phyloP scores from a whole-genome alignment of 345 rosid genomes.

The Reutealis trisperma region DNA sequence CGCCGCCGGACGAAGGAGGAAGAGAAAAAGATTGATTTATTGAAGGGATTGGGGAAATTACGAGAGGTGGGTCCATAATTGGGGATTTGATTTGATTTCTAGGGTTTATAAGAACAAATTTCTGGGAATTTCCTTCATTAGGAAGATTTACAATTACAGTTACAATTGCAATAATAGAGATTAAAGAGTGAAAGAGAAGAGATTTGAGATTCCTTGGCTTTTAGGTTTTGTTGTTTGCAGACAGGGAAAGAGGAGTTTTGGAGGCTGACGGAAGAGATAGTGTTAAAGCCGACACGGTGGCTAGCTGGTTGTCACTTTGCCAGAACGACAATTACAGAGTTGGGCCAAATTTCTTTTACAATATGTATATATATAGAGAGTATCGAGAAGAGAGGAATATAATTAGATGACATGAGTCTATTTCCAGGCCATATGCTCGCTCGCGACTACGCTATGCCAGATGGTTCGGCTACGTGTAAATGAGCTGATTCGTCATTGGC shows the following conservation, averaged over 20 bases:
- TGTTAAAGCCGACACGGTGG: not conserved
- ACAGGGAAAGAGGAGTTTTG: not conserved
- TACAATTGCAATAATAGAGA: not conserved
- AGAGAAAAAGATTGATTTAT: slow-evolving; percentile 7
- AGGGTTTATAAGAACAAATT: slow-evolving; percentile 14
- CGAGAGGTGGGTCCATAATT: slow-evolving; percentile 15
- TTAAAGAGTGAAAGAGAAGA: not conserved
- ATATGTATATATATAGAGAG: too few species aligned
- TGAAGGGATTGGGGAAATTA: not conserved
- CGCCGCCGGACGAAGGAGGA: slow-evolving; percentile 37
- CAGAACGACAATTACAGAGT: not conserved
- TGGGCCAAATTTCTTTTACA: not conserved
- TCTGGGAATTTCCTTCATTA: not conserved
- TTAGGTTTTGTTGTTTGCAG: not conserved
- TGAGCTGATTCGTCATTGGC: too few species aligned
- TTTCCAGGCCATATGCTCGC: too few species aligned
- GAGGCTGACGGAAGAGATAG: not conserved
- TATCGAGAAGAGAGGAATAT: too few species aligned
- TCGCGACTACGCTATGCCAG: too few species aligned
- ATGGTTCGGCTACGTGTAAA: too few species aligned
- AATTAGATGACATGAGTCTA: too few species aligned
- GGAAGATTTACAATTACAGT: too few species aligned
- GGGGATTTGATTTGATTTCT: not conserved
- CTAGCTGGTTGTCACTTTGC: not conserved
- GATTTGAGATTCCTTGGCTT: too few species aligned